These are phyloP conservation scores for Fusarium solani-melongenae DNA, from an alignment of 2,329 filamentous ascomycete species.

Conservation along the genomic window DNA sequence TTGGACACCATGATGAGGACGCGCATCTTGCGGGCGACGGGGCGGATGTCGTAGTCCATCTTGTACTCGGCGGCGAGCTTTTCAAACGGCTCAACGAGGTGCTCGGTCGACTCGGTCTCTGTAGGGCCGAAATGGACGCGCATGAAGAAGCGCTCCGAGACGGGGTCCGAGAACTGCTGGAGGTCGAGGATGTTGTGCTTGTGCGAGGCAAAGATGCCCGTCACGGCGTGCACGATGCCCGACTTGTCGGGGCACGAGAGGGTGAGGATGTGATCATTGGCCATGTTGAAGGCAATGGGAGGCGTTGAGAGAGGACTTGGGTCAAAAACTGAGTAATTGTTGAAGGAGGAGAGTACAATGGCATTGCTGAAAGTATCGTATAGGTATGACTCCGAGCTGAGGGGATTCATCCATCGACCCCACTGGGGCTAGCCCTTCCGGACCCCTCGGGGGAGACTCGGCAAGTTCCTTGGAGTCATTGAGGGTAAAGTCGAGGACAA, in stretches of 20 bases:
- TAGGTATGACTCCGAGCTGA: constrained; percentile 32
- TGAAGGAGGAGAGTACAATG: constrained; percentile 17
- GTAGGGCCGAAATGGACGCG: constrained; percentile 82
- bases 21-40: constrained; percentile 75
- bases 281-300: constrained; percentile 47
- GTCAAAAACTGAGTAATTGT: neutral
- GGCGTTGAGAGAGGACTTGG: neutral
- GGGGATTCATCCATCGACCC: constrained; percentile 27
- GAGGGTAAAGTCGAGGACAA: neutral
- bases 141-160: constrained; percentile 86
- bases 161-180: constrained; percentile 84
- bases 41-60: constrained; percentile 78
- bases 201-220: constrained; percentile 77
- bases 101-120: constrained; percentile 57
- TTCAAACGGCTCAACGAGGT: constrained; percentile 67
- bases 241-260: constrained; percentile 87
- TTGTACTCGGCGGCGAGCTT: constrained; percentile 70
- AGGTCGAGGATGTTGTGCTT: constrained; percentile 85
- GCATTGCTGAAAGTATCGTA: neutral
- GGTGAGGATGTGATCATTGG: constrained; percentile 77
- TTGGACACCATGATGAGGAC: constrained; percentile 92
- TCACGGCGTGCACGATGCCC: constrained; percentile 87
- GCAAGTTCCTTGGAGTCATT: neutral
- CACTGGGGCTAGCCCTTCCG: constrained; percentile 43
- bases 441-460: constrained; percentile 29